Evolutionary conservation across 345 rosid species (phyloP).

Genomic region (Populus pruinosa): DNA sequence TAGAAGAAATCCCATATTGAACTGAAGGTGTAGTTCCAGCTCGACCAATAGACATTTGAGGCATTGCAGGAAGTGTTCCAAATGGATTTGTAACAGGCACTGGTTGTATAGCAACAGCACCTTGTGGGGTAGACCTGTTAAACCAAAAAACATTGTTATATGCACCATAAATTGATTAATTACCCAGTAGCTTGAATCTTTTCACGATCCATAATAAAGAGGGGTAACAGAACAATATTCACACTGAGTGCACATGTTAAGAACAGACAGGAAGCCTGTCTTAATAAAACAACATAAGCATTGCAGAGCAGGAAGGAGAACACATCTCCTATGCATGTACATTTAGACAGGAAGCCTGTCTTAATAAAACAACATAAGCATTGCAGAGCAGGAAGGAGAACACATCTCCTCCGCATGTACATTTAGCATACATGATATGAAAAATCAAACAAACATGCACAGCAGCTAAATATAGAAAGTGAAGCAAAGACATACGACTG

Average conservation of each 20-base stretch:
- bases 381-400: not conserved
- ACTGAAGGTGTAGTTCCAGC: slow-evolving; percentile 69
- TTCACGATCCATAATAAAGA: not conserved
- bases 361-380: not conserved
- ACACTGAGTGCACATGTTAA: not conserved
- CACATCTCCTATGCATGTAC: too few relatives aligned
- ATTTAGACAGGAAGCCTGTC: not conserved
- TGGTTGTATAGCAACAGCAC: slow-evolving; percentile 49
- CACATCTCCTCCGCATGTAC: not conserved
- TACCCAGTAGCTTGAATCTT: too few relatives aligned
- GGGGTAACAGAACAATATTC: not conserved
- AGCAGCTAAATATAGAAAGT: too few relatives aligned
- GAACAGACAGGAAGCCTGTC: not conserved
- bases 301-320: too few relatives aligned
- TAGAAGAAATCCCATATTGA: slow-evolving; percentile 85
- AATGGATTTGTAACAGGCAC: slow-evolving; percentile 64
- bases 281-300: not conserved
- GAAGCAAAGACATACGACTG: too few relatives aligned
- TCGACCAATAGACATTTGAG: slow-evolving; percentile 79
- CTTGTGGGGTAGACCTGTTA: slow-evolving; percentile 51
- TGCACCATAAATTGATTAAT: not conserved
- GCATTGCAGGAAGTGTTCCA: slow-evolving; percentile 88
- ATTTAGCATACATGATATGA: slow-evolving; percentile 1
- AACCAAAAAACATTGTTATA: slow-evolving; percentile 2
- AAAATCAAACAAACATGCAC: not conserved